A percentile compares a stretch with the other conserved stretches of the same genome.
Conservation (phyloP, 257 asterid species). For the Solanum bulbocastanum region DNA sequence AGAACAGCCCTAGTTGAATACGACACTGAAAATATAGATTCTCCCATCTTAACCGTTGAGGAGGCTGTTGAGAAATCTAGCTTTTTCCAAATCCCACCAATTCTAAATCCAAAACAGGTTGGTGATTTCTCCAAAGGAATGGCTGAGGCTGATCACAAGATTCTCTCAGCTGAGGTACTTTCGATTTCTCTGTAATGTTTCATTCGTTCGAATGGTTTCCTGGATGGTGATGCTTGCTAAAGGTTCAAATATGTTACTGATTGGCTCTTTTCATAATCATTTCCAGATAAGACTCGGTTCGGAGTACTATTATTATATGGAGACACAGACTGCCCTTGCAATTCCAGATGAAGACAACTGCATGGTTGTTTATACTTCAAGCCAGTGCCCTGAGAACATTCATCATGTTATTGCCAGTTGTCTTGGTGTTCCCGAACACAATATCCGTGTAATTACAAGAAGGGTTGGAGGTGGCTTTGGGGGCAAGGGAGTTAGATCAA, state of each 20-base stretch:
- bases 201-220: not conserved
- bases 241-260: not conserved
- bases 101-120: slow-evolving; percentile 25
- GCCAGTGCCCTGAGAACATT: slow-evolving; percentile 44
- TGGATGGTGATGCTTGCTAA: not conserved
- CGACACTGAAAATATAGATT: slow-evolving; percentile 34
- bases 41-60: slow-evolving; percentile 65
- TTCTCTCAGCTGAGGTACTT: slow-evolving; percentile 52
- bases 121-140: slow-evolving; percentile 65
- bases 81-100: slow-evolving; percentile 38
- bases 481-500: not conserved
- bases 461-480: not conserved
- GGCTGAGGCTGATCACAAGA: slow-evolving; percentile 67
- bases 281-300: slow-evolving; percentile 58
- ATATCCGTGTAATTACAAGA: slow-evolving; percentile 12
- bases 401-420: slow-evolving; percentile 52
- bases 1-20: slow-evolving; percentile 34
- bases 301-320: slow-evolving; percentile 64
- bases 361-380: slow-evolving; percentile 64
- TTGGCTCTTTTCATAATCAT: not conserved
- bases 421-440: slow-evolving; percentile 62
- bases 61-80: slow-evolving; percentile 53
- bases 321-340: slow-evolving; percentile 64
- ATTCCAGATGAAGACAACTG: slow-evolving; percentile 79
- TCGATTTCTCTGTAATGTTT: not conserved